Base-by-base conservation (phyloP, 805 yeast genomes). In the Barnettozyma sp. region DNA sequence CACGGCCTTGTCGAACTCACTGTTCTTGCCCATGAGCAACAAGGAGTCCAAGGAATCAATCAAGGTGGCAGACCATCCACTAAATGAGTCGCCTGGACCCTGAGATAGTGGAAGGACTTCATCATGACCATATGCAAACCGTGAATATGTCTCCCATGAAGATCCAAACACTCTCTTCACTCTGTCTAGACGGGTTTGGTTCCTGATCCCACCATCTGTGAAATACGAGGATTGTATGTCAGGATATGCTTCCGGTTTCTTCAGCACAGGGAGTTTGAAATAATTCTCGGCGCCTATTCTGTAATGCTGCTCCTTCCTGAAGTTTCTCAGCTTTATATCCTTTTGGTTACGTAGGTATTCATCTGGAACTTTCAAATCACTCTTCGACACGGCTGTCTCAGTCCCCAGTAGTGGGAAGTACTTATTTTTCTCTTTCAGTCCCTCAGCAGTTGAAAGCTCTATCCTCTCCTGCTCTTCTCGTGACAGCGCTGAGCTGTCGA, bases 41-140 rank as follows among this genome's bases (percentile, higher is more conserved):
- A 75, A 47, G 2, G 78, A 67, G 44, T 75, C 81, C 23, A 76
- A 46, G 1, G 76, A 56, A 40, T 75, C 81, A 6, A 75, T 58
- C 14, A 67, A 30, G 3, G 73, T 63, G 5, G 72, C 56, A 5
- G 75, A 69, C 77, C 76, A 72, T 2, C 73, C 73, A 28, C 61
- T 58, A 42, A 69, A 67, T 2, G 72, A 60, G 38, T 68, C 63
- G 7, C 22, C 39, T n/a, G 58, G 51, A 18, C 35, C 26, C 13
- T 55, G 50, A 2, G 65, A 43, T 4, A 68, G 30, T 1, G 76
- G 76, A 15, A 42, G 43, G 5, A 70, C 50, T 39, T 68, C 75
- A 42, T 71, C 76, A 34, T 58, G 60, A 4, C 71, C 73, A 58
- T 63, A 64, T 2, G 66, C 75, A 34, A 58, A 42, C 13, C 50